Evolutionary conservation across 495 filamentous ascomycete species (phyloP).

Genomic region (Astrothelium macrocarpum): DNA sequence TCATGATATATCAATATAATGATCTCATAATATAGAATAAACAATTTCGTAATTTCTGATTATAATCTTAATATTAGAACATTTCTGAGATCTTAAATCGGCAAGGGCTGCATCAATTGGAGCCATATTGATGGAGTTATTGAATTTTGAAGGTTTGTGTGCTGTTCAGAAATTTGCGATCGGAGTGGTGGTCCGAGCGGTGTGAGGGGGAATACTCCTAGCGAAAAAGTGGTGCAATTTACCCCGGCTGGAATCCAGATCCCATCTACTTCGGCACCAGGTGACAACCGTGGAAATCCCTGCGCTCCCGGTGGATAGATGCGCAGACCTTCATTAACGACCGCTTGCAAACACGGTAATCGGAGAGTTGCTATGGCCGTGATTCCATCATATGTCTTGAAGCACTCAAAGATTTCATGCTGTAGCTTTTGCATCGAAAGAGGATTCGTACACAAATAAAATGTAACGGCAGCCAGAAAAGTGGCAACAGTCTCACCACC

Average conservation of each 20-base stretch:
- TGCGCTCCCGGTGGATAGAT: conserved; percentile 23
- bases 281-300: neutral
- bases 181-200: too few relatives aligned
- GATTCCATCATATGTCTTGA: neutral
- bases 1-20: too few relatives aligned
- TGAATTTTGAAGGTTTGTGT: neutral
- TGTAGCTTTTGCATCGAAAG: neutral
- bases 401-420: neutral
- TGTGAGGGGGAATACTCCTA: too few relatives aligned
- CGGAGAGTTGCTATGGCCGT: conserved; percentile 7
- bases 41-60: neutral
- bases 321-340: conserved; percentile 23
- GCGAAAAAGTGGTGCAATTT: too few relatives aligned
- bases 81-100: neutral
- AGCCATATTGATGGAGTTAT: neutral
- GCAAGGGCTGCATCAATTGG: too few relatives aligned
- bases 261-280: neutral
- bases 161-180: neutral
- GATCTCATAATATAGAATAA: neutral
- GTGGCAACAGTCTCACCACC: conserved; percentile 24
- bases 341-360: conserved; percentile 24
- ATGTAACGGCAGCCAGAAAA: conserved; percentile 17
- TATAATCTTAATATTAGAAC: neutral
- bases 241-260: neutral
- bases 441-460: conserved; percentile 16